These are phyloP conservation scores for Rhizophlyctis rosea DNA, from an alignment of 192 early-diverging fungal species.

Conservation along the genomic window DNA sequence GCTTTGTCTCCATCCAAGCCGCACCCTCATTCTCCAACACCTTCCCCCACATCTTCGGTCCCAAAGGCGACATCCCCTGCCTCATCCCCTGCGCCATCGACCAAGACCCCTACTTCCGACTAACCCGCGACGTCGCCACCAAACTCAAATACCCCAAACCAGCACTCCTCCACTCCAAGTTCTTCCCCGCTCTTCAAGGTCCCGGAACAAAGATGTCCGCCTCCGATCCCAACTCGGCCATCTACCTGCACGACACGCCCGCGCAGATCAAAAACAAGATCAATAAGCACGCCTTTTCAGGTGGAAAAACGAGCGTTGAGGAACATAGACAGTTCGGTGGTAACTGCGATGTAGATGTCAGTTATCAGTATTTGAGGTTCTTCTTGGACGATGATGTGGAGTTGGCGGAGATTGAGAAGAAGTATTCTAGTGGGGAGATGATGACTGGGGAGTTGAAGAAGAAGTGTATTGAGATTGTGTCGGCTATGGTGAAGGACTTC, in stretches of 20 bases:
- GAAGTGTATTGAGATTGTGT: conserved; percentile 80
- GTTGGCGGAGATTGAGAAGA: conserved; percentile 60
- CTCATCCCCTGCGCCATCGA: conserved; percentile 98
- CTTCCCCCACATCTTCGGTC: conserved; percentile 95
- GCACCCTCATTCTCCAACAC: conserved; percentile 93
- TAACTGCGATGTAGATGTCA: conserved; percentile 91
- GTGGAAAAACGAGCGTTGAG: conserved; percentile 84
- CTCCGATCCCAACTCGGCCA: conserved; percentile 82
- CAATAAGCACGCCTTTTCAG: conserved; percentile 92
- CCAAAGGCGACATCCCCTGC: conserved; percentile 83
- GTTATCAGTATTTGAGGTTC: conserved; percentile 91
- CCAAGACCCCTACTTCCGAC: conserved; percentile 98
- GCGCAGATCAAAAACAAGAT: conserved; percentile 98
- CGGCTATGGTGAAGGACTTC: conserved; percentile 72
- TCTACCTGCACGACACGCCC: conserved; percentile 88
- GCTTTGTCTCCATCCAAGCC: conserved; percentile 91
- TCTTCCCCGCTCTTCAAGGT: conserved; percentile 93
- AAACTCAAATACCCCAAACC: conserved; percentile 96
- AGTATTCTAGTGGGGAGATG: conserved; percentile 81
- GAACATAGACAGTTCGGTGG: conserved; percentile 79
- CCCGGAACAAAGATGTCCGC: conserved; percentile 93
- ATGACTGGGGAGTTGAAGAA: conserved; percentile 87
- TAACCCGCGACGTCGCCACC: conserved; percentile 91
- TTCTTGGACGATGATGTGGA: conserved; percentile 95
- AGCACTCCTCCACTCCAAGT: conserved; percentile 86